These are phyloP conservation scores for Ilex paraguariensis DNA, from an alignment of 305 asterid genomes.

Conservation along the genomic window DNA sequence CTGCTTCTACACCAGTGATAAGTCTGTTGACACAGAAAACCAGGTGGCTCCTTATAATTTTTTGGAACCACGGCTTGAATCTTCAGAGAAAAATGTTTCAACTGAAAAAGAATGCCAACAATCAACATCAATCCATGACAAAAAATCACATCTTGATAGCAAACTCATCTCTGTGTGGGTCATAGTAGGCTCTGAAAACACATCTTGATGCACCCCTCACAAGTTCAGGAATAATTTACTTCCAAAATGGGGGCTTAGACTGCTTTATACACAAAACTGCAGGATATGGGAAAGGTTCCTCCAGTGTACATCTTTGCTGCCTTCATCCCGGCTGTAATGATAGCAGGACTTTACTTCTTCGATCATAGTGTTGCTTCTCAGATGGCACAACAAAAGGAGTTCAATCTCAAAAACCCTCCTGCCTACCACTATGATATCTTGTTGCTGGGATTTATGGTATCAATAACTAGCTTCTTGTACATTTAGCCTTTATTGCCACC, in stretches of 20 bases:
- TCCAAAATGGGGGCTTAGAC: not conserved
- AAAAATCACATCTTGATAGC: not conserved
- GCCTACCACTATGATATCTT: slow-evolving; percentile 74
- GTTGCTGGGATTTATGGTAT: slow-evolving; percentile 73
- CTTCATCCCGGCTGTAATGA: slow-evolving; percentile 66
- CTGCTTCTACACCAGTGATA: too few species aligned
- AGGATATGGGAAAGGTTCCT: slow-evolving; percentile 80
- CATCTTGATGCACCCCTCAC: not conserved
- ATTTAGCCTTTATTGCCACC: not conserved
- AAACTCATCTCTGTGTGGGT: not conserved
- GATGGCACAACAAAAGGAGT: slow-evolving; percentile 76
- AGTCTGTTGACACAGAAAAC: not conserved
- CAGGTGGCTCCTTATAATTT: not conserved
- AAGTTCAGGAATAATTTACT: not conserved
- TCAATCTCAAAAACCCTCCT: slow-evolving; percentile 66
- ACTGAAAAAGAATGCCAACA: too few species aligned
- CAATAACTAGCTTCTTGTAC: not conserved
- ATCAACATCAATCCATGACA: too few species aligned
- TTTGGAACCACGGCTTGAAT: not conserved
- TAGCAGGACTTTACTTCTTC: slow-evolving; percentile 76
- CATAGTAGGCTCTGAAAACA: not conserved
- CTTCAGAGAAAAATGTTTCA: too few species aligned
- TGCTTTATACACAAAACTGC: slow-evolving; percentile 12
- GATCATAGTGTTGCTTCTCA: slow-evolving; percentile 92
- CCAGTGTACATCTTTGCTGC: slow-evolving; percentile 52